Base-by-base conservation (phyloP, 2,329 filamentous ascomycete species). In the Arthrobotrys entomopaga region DNA sequence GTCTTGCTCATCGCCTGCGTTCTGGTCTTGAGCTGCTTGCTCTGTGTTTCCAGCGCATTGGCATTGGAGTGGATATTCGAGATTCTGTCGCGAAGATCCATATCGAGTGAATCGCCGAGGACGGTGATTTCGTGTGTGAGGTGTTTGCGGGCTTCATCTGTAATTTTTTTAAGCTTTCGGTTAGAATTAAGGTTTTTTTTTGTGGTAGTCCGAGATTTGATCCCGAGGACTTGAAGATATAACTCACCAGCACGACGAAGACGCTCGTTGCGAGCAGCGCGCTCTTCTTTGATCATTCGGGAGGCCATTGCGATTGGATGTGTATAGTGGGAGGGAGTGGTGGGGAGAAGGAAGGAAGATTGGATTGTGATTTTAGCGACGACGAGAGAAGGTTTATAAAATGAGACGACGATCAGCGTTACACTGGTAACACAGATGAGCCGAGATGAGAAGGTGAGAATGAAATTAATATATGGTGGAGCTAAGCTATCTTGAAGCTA, bases 71-170 rank as follows among this genome's bases (percentile, higher is more conserved):
- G 91, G 59, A 95, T 84, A 76, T 89, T 86, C 15, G 84, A 81
- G 15, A 91, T 91, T 75, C 91, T 89, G 67, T 86, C 85, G 77
- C 87, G 86, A 57, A 93, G 86, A 79, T 90, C 86, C 52, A 85
- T 82, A 82, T 92, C 89, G 77, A 93, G 84, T 78, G 89, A 86
- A 80, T 90, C 89, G 78, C 89, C 89, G 60, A 93, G 83, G 4
- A 83, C 82, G 48, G 82, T 80, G 26, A 86, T 82, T 26, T 84
- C 84, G 34, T 84, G 84, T 22, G 83, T 82, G 49, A 86, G 83
- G 52, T 84, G 84, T 43, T 84, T 83, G 65, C 84, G 83, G 65
- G 85, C 84, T 81, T 86, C 84, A 70, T 82, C 81, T 69, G 81
- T 82, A 42, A 22, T 2, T 19, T 19, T 19, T 22, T 22, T 5